phyloP scores from a whole-genome alignment of 2,329 filamentous ascomycete species.

The Diaporthe aspalathi region DNA sequence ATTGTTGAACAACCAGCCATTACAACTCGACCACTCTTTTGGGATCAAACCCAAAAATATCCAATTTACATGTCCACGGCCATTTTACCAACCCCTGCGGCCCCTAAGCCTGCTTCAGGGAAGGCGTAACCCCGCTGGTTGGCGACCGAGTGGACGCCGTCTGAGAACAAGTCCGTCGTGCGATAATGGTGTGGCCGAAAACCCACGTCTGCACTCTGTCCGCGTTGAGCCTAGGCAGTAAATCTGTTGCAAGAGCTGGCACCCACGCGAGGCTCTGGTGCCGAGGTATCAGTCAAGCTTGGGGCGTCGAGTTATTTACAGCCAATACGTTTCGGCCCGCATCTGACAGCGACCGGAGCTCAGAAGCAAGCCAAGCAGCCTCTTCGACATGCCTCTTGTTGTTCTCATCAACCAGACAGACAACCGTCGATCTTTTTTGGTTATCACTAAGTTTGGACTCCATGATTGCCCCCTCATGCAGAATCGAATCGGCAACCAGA shows the following conservation, averaged over 20 bases:
- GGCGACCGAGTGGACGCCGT: constrained; percentile 53
- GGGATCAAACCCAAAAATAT: not conserved
- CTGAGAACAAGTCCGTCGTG: constrained; percentile 50
- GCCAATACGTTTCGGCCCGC: too few relatives aligned
- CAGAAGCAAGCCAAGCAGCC: too few relatives aligned
- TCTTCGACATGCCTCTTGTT: too few relatives aligned
- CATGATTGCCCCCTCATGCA: too few relatives aligned
- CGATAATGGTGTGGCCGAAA: constrained; percentile 63
- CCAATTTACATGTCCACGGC: not conserved
- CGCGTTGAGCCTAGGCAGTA: constrained; percentile 41
- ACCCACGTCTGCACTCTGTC: constrained; percentile 53
- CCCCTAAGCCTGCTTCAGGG: constrained; percentile 26
- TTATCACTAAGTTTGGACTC: too few relatives aligned
- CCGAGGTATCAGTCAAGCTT: too few relatives aligned
- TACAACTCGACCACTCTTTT: not conserved
- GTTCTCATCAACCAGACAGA: too few relatives aligned
- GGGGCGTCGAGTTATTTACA: too few relatives aligned
- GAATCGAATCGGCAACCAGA: too few relatives aligned
- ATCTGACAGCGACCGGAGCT: too few relatives aligned
- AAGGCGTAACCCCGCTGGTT: constrained; percentile 59
- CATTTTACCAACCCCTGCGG: not conserved
- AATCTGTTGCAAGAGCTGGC: constrained; percentile 63
- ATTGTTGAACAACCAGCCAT: not conserved
- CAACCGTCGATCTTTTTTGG: too few relatives aligned
- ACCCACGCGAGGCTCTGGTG: constrained; percentile 50